Conservation (phyloP, 2,329 filamentous ascomycete species). For the Exophiala dermatitidis region DNA sequence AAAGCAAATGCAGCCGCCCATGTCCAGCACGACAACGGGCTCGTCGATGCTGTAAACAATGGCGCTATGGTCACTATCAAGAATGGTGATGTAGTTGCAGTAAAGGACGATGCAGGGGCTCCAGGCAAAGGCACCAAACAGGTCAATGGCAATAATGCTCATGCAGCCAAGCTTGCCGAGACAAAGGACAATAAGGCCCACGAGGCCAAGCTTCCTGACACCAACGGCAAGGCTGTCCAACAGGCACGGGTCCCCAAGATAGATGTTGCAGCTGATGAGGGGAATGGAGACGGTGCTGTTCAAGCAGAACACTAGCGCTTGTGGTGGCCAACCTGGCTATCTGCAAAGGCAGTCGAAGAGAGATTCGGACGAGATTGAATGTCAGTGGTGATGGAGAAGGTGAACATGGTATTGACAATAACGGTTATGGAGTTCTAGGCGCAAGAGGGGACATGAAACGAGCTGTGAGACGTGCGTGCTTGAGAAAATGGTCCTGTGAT, state of each 20-base stretch:
- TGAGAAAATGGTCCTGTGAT: background rate
- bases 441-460: background rate
- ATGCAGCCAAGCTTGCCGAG: background rate
- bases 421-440: background rate
- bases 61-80: background rate
- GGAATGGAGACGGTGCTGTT: background rate
- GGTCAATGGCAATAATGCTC: background rate
- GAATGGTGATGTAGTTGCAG: background rate
- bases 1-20: background rate
- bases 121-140: background rate
- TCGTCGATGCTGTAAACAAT: background rate
- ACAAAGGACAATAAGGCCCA: background rate
- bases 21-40: background rate
- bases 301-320: background rate
- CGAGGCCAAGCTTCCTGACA: too few relatives aligned
- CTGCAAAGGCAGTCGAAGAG: background rate
- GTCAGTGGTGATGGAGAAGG: background rate
- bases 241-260: too few relatives aligned
- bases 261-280: background rate
- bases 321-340: background rate
- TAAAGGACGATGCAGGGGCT: background rate
- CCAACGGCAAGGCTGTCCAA: too few relatives aligned
- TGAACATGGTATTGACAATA: background rate
- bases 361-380: background rate
- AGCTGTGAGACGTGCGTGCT: background rate